Conservation (phyloP, 441 rosid species). For the Pelargonium citronellum region DNA sequence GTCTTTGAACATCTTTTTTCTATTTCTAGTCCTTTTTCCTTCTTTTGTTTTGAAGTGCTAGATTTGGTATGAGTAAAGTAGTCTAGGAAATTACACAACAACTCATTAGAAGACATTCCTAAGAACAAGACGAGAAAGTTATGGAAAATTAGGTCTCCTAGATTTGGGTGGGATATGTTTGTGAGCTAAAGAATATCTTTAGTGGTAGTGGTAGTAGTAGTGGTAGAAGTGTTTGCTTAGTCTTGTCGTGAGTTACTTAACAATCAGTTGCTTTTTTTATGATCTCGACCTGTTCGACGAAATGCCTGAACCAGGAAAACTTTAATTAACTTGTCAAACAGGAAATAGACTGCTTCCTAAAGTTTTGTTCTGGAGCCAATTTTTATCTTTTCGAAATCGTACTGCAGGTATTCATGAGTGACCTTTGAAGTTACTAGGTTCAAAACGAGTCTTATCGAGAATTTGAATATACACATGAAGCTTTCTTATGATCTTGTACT, state of each 20-base stretch:
- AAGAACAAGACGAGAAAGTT: constrained; percentile 3
- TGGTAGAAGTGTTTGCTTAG: no score
- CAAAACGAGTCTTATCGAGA: background rate
- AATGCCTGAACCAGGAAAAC: background rate
- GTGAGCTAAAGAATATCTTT: no score
- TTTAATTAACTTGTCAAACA: background rate
- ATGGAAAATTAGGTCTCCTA: background rate
- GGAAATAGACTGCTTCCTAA: background rate
- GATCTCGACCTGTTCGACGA: background rate
- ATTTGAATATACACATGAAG: background rate
- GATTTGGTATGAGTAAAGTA: background rate
- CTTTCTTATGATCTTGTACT: background rate
- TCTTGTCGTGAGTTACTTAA: no score
- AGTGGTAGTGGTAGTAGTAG: no score
- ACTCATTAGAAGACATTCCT: background rate
- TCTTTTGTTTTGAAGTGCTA: background rate
- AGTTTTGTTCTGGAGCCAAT: background rate
- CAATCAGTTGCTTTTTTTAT: no score
- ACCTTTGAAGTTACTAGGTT: background rate
- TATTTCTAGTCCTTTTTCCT: background rate
- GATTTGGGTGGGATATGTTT: no score
- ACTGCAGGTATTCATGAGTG: background rate
- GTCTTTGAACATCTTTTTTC: background rate
- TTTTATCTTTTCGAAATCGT: background rate
- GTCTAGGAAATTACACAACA: background rate